Evolutionary conservation across 2,329 filamentous ascomycete genomes (phyloP), one percentile per base, ranked within the genome.

Genomic region (Sclerotinia trifoliorum): DNA sequence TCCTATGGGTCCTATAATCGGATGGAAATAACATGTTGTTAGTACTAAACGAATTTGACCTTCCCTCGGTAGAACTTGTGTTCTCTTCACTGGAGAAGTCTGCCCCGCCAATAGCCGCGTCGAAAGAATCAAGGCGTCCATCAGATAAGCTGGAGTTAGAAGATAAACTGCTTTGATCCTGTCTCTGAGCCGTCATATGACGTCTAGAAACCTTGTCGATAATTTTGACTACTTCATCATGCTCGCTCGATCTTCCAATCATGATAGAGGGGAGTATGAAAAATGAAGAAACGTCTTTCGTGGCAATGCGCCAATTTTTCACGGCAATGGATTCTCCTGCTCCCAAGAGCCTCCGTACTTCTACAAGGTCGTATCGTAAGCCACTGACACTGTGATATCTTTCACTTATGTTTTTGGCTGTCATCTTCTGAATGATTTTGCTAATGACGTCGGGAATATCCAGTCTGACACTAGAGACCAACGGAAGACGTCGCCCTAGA

Each of bases 321-420:
- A 97, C 81, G 0, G 88, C 88, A 65, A 86, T 81, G 70, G 85
- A 84, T 73, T 97, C 89, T 24, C 93, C 94, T 74, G 93, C 87
- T 4, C 86, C 87, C 8, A 97, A 81, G 49, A 94, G 84, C 71
- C 89, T 85, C 71, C 92, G 88, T 6, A 97, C 88, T 74, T 88
- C 85, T 64, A 88, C 79, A 62, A 98, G 80, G 77, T 98, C 94
- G 75, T 92, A 84, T 72, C 93, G 93, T 69, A 97, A 84, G 2
- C 94, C 94, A 69, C 92, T 93, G 0, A 91, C 90, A 7, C 93
- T 96, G 75, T 96, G 90, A 77, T 97, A 98, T 19, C 94, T 88
- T 68, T 97, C 94, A 68, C 88, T 86, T 60, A 96, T 91, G 69
- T 89, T 91, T 79, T 96, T 96, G 70, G 93, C 89, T 0, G 93